Evolutionary conservation across 2,329 filamentous ascomycete genomes (phyloP).

Genomic region (Ascochyta koolunga): DNA sequence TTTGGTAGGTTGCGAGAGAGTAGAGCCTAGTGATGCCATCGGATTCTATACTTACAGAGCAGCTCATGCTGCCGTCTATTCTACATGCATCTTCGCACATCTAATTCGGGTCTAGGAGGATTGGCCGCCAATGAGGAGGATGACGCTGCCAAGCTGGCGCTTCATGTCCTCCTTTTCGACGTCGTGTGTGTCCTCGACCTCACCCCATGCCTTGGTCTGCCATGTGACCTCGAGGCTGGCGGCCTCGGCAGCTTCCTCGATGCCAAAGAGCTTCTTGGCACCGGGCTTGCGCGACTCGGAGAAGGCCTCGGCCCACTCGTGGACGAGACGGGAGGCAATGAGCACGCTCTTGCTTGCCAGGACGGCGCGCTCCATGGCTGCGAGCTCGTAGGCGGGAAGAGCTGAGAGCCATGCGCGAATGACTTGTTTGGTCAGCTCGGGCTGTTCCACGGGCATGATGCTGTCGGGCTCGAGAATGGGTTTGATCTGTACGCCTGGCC

Average conservation of each 20-base stretch:
- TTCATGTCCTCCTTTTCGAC: slow-evolving; percentile 89
- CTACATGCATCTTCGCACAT: slow-evolving; percentile 4
- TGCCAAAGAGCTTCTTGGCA: slow-evolving; percentile 64
- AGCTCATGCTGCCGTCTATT: slow-evolving; percentile 4
- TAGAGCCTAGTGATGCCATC: background rate
- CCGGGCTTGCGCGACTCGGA: slow-evolving; percentile 56
- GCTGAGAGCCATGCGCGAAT: slow-evolving; percentile 78
- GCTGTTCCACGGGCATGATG: slow-evolving; percentile 78
- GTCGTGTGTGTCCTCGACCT: slow-evolving; percentile 98
- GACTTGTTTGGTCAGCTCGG: slow-evolving; percentile 74
- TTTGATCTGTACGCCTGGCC: slow-evolving; percentile 79
- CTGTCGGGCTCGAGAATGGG: slow-evolving; percentile 80
- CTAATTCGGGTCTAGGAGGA: slow-evolving; percentile 7
- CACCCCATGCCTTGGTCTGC: slow-evolving; percentile 91
- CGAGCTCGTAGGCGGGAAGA: slow-evolving; percentile 79
- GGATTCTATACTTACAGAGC: background rate
- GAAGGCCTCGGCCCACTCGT: slow-evolving; percentile 85
- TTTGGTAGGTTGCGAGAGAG: too few species aligned
- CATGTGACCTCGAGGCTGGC: slow-evolving; percentile 85
- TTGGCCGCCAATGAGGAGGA: slow-evolving; percentile 70
- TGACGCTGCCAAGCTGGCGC: slow-evolving; percentile 85
- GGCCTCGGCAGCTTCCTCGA: slow-evolving; percentile 80
- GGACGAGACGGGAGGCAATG: slow-evolving; percentile 74
- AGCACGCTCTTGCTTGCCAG: slow-evolving; percentile 88
- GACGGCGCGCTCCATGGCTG: slow-evolving; percentile 81